These are phyloP conservation scores for Colletotrichum kahawae DNA, from an alignment of 2,329 filamentous ascomycete genomes.

Conservation along the genomic window DNA sequence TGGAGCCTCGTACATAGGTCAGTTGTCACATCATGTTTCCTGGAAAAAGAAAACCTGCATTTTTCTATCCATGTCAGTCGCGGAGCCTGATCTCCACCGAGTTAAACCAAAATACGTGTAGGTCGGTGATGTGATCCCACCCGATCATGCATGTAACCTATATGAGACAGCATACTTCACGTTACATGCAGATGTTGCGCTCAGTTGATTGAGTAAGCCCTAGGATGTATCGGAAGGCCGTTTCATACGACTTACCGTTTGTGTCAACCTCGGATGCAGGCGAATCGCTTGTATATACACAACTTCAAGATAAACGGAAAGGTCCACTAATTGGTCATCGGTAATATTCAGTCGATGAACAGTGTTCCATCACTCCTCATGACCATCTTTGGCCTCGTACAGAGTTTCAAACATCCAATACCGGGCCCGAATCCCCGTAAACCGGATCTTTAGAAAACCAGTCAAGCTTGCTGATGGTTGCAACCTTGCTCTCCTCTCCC, in stretches of 20 bases:
- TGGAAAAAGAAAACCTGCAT: no score
- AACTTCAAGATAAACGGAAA: no score
- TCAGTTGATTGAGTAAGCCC: not conserved
- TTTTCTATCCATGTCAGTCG: not conserved
- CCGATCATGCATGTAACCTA: not conserved
- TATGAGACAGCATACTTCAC: not conserved
- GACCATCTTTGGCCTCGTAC: not conserved
- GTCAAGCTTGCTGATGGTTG: not conserved
- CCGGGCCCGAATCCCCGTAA: slow-evolving; percentile 21
- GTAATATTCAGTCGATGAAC: not conserved
- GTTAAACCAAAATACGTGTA: not conserved
- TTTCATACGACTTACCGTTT: not conserved
- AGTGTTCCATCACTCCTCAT: not conserved
- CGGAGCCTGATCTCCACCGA: not conserved
- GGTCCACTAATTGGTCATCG: no score
- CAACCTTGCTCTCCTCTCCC: slow-evolving; percentile 58
- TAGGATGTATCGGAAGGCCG: not conserved
- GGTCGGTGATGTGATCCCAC: not conserved
- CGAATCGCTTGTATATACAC: no score
- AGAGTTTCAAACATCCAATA: not conserved
- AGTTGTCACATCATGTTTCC: no score
- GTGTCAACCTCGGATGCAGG: not conserved
- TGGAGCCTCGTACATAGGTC: not conserved
- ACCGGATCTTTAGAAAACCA: slow-evolving; percentile 26
- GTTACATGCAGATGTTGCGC: not conserved